These are phyloP conservation scores for Saccharomycopsis microspora DNA, from an alignment of 805 yeast species.

Conservation along the genomic window DNA sequence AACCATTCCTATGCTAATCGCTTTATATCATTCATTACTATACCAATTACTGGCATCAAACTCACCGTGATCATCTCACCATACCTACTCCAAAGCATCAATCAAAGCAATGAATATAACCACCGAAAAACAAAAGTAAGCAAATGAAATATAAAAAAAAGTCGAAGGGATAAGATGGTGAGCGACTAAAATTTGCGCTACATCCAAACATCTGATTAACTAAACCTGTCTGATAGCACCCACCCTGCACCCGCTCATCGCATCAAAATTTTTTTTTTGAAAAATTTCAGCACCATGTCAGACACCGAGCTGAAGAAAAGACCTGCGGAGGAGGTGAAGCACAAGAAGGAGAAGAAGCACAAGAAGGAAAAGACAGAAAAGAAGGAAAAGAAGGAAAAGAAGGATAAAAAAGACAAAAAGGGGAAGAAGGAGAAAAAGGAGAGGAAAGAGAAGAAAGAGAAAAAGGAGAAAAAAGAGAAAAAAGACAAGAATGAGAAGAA, in stretches of 20 bases:
- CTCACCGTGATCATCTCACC: too few relatives aligned
- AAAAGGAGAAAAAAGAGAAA: conserved; percentile 22
- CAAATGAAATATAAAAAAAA: too few relatives aligned
- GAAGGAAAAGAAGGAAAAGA: conserved; percentile 20
- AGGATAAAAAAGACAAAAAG: conserved; percentile 24
- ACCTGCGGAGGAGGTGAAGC: conserved; percentile 22
- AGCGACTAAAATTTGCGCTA: too few relatives aligned
- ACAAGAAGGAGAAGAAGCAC: conserved; percentile 10
- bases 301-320: conserved; percentile 22
- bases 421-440: conserved; percentile 22
- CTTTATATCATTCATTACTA: too few relatives aligned
- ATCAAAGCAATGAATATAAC: too few relatives aligned
- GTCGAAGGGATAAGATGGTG: too few relatives aligned
- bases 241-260: background rate
- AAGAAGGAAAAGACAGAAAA: conserved; percentile 29
- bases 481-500: conserved; percentile 22
- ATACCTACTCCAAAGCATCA: too few relatives aligned
- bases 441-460: conserved; percentile 18
- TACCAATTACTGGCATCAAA: too few relatives aligned
- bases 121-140: too few relatives aligned
- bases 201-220: too few relatives aligned
- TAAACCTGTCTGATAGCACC: background rate
- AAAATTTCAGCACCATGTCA: background rate
- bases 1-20: too few relatives aligned
- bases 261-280: background rate